phyloP scores from a whole-genome alignment of 306 rosid species.

The Phaseolus lunatus region DNA sequence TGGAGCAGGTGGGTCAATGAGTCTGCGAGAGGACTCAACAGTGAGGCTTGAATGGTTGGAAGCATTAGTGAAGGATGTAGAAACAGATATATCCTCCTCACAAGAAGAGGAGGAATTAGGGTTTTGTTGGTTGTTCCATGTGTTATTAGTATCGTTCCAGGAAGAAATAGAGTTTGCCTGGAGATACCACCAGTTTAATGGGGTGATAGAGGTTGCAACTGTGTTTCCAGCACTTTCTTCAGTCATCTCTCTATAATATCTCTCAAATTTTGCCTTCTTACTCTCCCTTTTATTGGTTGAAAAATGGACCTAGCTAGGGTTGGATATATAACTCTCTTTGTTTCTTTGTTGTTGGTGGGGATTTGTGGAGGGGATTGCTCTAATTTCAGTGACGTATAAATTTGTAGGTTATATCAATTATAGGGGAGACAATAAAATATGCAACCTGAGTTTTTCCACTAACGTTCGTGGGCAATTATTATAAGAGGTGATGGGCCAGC shows the following conservation, averaged over 20 bases:
- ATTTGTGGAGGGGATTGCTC: conserved; percentile 54
- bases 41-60: conserved; percentile 84
- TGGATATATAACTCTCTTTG: conserved; percentile 31
- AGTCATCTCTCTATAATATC: conserved; percentile 53
- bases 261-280: background rate
- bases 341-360: conserved; percentile 45
- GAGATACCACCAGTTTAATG: conserved; percentile 82
- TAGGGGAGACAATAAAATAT: conserved; percentile 79
- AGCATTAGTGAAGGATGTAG: conserved; percentile 82
- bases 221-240: conserved; percentile 73
- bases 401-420: conserved; percentile 57
- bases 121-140: conserved; percentile 57
- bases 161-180: conserved; percentile 58
- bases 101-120: conserved; percentile 78
- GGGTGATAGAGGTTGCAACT: conserved; percentile 61
- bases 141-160: conserved; percentile 55
- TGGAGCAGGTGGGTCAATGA: conserved; percentile 54
- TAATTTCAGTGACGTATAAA: conserved; percentile 65
- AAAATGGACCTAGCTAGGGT: conserved; percentile 30
- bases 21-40: conserved; percentile 66
- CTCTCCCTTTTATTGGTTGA: conserved; percentile 36
- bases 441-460: conserved; percentile 87
- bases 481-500: conserved; percentile 59
- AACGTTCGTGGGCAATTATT: conserved; percentile 81
- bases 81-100: conserved; percentile 76